Evolutionary conservation across 1,139 yeast genomes (phyloP), one percentile per base, ranked within the genome.

Genomic region (Lodderomyces elongisporus): DNA sequence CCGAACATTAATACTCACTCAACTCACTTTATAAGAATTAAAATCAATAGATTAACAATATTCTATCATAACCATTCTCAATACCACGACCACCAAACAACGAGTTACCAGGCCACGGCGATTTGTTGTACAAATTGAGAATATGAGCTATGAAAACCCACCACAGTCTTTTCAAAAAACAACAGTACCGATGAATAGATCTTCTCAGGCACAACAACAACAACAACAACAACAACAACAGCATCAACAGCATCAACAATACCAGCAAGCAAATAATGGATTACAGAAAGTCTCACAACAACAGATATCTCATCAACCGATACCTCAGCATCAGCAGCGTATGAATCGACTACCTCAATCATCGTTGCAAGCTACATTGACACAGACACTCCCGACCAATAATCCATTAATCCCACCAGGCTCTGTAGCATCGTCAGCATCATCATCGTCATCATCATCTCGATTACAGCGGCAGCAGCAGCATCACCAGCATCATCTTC

Each of bases 161-260:
- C 26, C 42, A n/a, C 18, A 39, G 24, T 30, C 33, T 24, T 36
- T 32, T 36, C 30, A 39, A 30, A 38, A 38, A 25, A n/a, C n/a
- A n/a, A 36, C 28, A 15, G 27, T 33, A 17, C 27, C 33, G 20
- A 32, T 29, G 25, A 24, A 24, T 24, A 7, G 7, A 24, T 13
- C 14, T 6, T 6, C 26, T 7, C 26, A 24, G 26, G 14, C 26
- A n/a, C 26, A 24, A 13, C 14, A 9, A 24, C 26, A 24, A 10
- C 26, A 24, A 13, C 10, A 6, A n/a, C 26, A 24, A n/a, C 14
- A 9, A 24, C 26, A 24, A 13, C 9, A 6, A 24, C 14, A 10
- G 26, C 14, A 10, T 9, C 26, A 24, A 7, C 14, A 9, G 14
- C 26, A 24, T n/a, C n/a, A n/a, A n/a, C n/a, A n/a, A n/a, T n/a